phyloP scores from a whole-genome alignment of 2,329 filamentous ascomycete species.

The Beauveria caledonica region DNA sequence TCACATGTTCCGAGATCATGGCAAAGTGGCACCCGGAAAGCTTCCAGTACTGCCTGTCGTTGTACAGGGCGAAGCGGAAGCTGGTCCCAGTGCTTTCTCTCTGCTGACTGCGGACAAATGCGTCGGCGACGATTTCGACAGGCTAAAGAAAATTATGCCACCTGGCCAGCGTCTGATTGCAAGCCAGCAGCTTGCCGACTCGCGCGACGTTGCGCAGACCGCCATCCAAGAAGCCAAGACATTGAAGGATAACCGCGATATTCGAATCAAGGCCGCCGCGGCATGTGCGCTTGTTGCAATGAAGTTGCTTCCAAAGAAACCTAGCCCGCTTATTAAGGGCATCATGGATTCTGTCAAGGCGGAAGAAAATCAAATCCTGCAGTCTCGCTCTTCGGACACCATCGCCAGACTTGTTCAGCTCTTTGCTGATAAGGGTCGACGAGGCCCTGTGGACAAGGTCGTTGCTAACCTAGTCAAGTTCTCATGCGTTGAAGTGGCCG shows the following conservation, averaged over 20 bases:
- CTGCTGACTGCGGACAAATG: slow-evolving; percentile 82
- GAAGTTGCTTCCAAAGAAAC: slow-evolving; percentile 82
- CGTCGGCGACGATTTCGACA: slow-evolving; percentile 75
- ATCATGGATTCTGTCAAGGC: slow-evolving; percentile 98
- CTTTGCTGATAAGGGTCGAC: slow-evolving; percentile 71
- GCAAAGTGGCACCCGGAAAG: slow-evolving; percentile 66
- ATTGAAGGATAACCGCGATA: slow-evolving; percentile 74
- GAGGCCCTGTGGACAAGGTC: slow-evolving; percentile 87
- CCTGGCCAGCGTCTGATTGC: slow-evolving; percentile 83
- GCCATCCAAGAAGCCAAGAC: slow-evolving; percentile 73
- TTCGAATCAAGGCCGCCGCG: slow-evolving; percentile 77
- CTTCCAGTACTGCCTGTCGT: slow-evolving; percentile 79
- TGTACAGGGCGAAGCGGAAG: slow-evolving; percentile 86
- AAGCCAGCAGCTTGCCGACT: slow-evolving; percentile 68
- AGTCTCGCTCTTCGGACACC: slow-evolving; percentile 76
- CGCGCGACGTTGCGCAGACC: slow-evolving; percentile 57
- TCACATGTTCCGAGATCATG: slow-evolving; percentile 85
- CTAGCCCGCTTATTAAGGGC: slow-evolving; percentile 83
- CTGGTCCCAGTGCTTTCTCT: slow-evolving; percentile 88
- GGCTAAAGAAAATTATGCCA: slow-evolving; percentile 78
- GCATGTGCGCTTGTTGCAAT: slow-evolving; percentile 86
- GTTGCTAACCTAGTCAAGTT: slow-evolving; percentile 95
- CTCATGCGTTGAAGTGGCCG: slow-evolving; percentile 93
- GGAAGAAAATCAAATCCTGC: slow-evolving; percentile 84
- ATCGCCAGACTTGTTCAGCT: slow-evolving; percentile 80